Conservation (phyloP, 2,329 filamentous ascomycete species). For the Aciculosporium take region DNA sequence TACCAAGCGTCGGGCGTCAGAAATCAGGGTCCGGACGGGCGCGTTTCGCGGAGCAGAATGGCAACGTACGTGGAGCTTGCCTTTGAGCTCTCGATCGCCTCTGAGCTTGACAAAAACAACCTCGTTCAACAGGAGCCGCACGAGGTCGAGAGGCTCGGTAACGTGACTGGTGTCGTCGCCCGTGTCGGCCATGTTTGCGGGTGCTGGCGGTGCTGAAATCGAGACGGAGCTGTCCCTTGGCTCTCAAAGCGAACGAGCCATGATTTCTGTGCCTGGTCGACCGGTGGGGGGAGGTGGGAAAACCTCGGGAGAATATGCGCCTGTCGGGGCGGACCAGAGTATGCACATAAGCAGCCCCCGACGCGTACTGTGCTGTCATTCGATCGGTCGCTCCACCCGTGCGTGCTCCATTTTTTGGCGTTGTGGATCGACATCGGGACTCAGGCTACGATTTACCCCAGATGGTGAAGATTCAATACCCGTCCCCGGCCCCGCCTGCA, state of each 20-base stretch:
- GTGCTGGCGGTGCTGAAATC: no score
- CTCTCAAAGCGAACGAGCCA: not conserved
- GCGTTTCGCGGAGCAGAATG: not conserved
- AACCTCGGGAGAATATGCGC: not conserved
- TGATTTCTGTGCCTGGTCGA: slow-evolving; percentile 2
- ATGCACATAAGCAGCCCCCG: not conserved
- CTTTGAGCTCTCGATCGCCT: slow-evolving; percentile 89
- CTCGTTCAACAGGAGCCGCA: slow-evolving; percentile 87
- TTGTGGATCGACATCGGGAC: not conserved
- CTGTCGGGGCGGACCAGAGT: not conserved
- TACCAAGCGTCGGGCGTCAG: slow-evolving; percentile 22
- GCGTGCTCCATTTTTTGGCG: not conserved
- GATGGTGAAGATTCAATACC: not conserved
- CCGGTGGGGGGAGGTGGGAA: not conserved
- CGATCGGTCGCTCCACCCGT: not conserved
- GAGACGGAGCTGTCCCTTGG: not conserved
- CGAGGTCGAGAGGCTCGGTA: slow-evolving; percentile 87
- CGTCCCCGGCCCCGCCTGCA: no score
- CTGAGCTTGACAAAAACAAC: slow-evolving; percentile 94
- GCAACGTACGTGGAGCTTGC: slow-evolving; percentile 64
- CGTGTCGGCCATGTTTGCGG: slow-evolving; percentile 60
- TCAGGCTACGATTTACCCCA: not conserved
- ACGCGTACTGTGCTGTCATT: not conserved
- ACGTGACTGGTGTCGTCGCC: slow-evolving; percentile 60
- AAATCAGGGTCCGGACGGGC: no score